Percentiles rank a stretch among this genome's conserved stretches.
These are phyloP conservation scores for Phytophthora cryptogea DNA, from an alignment of 352 stramenopile species.

Conservation along the genomic window DNA sequence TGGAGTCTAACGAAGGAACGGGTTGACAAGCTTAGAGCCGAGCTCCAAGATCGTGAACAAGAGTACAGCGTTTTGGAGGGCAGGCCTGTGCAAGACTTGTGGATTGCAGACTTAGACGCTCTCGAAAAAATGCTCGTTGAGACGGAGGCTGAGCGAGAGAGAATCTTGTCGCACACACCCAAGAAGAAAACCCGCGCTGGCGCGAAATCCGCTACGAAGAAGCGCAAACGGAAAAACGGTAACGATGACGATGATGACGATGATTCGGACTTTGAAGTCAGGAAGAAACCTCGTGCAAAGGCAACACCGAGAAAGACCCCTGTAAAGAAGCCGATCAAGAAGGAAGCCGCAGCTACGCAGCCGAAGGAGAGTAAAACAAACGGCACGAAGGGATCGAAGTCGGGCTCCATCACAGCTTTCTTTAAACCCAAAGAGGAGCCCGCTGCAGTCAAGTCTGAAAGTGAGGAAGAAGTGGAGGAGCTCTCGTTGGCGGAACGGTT, in stretches of 20 bases:
- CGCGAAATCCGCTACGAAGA: constrained; percentile 52
- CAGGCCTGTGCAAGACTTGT: constrained; percentile 91
- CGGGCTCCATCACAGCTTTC: constrained; percentile 53
- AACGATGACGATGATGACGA: constrained; percentile 52
- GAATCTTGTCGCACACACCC: constrained; percentile 59
- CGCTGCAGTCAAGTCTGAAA: constrained; percentile 35
- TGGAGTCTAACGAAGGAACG: constrained; percentile 94
- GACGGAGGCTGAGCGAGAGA: constrained; percentile 61
- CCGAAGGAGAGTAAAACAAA: constrained; percentile 35
- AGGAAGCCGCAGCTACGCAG: constrained; percentile 30
- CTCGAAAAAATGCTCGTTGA: constrained; percentile 77
- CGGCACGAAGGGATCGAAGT: constrained; percentile 32
- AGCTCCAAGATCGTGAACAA: constrained; percentile 86
- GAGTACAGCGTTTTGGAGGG: constrained; percentile 84
- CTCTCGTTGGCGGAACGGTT: constrained; percentile 76
- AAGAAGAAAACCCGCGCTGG: constrained; percentile 55
- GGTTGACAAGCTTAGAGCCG: constrained; percentile 89
- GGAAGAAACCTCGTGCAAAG: constrained; percentile 32
- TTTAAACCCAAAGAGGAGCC: constrained; percentile 50
- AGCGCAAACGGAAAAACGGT: constrained; percentile 51
- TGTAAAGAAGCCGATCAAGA: constrained; percentile 40
- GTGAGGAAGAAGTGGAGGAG: constrained; percentile 70
- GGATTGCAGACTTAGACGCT: constrained; percentile 93
- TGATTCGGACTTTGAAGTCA: constrained; percentile 69
- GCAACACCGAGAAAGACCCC: constrained; percentile 33